Evolutionary conservation across 805 yeast genomes (phyloP).

Genomic region (Sugiyamaella boreocaroliniensis): DNA sequence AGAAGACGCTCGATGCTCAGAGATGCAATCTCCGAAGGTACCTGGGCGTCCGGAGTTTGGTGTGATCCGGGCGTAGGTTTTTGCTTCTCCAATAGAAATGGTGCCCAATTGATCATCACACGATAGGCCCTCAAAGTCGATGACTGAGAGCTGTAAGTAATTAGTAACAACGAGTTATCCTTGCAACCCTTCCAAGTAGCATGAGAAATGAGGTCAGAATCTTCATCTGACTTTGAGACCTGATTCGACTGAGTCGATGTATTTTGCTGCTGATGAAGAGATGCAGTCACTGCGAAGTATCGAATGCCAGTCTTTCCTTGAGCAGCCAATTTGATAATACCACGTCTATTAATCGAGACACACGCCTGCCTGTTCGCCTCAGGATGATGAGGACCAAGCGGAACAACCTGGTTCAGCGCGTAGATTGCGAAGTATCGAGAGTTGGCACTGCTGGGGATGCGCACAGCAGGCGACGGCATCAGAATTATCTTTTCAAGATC

Average conservation of each 20-base stretch:
- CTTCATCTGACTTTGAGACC: conserved; percentile 47
- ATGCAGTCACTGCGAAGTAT: conserved; percentile 25
- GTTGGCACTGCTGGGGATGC: conserved; percentile 16
- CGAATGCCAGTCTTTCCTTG: conserved; percentile 17
- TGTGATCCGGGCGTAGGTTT: neutral
- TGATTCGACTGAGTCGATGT: conserved; percentile 29
- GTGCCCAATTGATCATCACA: conserved; percentile 26
- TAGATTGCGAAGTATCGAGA: conserved; percentile 33
- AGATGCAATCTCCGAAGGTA: conserved; percentile 10
- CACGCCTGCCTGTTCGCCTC: conserved; percentile 62
- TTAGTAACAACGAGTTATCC: conserved; percentile 26
- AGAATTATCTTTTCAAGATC: conserved; percentile 62
- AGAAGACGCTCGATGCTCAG: conserved; percentile 8
- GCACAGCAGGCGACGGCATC: conserved; percentile 50
- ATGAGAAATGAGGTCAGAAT: conserved; percentile 20
- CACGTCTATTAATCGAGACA: conserved; percentile 56
- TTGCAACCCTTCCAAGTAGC: conserved; percentile 24
- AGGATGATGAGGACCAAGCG: conserved; percentile 64
- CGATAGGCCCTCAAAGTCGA: conserved; percentile 23
- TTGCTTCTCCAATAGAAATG: conserved; percentile 10
- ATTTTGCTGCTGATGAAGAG: conserved; percentile 12
- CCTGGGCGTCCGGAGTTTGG: neutral
- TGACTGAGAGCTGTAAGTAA: conserved; percentile 21
- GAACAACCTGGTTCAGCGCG: conserved; percentile 51
- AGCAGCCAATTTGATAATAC: conserved; percentile 31